These are phyloP conservation scores for Crepidotus variabilis DNA, from an alignment of 768 basidiomycete genomes.

Conservation along the genomic window DNA sequence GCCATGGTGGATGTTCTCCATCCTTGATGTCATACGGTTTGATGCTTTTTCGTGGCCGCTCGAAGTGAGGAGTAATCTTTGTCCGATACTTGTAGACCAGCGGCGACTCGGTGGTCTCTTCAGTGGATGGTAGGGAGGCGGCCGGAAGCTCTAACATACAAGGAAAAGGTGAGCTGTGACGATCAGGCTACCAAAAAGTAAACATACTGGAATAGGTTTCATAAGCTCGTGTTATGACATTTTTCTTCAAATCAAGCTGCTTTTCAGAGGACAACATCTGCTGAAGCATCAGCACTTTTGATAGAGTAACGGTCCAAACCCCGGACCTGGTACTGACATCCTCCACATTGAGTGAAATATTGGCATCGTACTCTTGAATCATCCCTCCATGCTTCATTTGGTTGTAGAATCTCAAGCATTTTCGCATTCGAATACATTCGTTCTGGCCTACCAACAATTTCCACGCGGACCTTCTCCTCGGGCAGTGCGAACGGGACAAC, in stretches of 20 bases:
- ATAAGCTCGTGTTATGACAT: constrained; percentile 83
- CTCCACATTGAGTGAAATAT: constrained; percentile 87
- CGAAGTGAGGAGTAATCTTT: constrained; percentile 97
- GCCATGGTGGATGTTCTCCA: constrained; percentile 52
- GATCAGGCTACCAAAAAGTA: not conserved
- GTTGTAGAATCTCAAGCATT: constrained; percentile 56
- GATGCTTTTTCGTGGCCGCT: constrained; percentile 54
- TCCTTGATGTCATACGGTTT: constrained; percentile 21
- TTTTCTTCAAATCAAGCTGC: constrained; percentile 84
- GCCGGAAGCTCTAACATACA: constrained; percentile 45
- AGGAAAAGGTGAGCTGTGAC: constrained; percentile 2
- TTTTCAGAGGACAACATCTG: constrained; percentile 86
- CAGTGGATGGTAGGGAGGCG: constrained; percentile 57
- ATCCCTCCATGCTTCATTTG: constrained; percentile 68
- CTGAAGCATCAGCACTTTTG: not conserved
- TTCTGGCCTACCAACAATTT: constrained; percentile 56
- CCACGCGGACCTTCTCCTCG: constrained; percentile 71
- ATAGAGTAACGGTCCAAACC: not conserved
- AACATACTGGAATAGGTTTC: constrained; percentile 61
- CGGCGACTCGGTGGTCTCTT: constrained; percentile 81
- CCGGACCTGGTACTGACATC: constrained; percentile 89
- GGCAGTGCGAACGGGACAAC: constrained; percentile 83
- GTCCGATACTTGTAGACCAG: constrained; percentile 91
- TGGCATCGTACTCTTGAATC: constrained; percentile 65
- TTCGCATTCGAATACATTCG: constrained; percentile 76